These are phyloP conservation scores for Centella asiatica DNA, from an alignment of 129 eudicot genomes.

Conservation along the genomic window DNA sequence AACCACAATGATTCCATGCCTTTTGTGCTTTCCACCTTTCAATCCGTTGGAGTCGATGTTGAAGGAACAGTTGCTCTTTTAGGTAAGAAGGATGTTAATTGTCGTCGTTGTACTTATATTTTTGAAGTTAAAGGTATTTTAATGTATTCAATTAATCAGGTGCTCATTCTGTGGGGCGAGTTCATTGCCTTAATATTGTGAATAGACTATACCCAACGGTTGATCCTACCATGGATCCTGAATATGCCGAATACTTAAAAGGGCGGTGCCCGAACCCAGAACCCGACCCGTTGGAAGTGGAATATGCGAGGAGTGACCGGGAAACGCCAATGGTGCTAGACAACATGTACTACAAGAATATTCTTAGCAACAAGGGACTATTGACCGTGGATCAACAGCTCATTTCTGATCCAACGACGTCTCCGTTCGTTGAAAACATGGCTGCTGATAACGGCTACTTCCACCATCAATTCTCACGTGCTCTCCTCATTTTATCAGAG, in stretches of 20 bases:
- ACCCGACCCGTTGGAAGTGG: slow-evolving; percentile 62
- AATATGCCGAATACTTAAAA: slow-evolving; percentile 54
- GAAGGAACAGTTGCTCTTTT: slow-evolving; percentile 86
- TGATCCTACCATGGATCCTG: slow-evolving; percentile 65
- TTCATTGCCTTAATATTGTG: slow-evolving; percentile 66
- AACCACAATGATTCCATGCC: slow-evolving; percentile 58
- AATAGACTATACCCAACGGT: slow-evolving; percentile 66
- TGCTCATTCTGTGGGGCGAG: slow-evolving; percentile 89
- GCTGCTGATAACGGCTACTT: slow-evolving; percentile 63
- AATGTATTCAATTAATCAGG: slow-evolving; percentile 23
- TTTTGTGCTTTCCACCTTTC: slow-evolving; percentile 50
- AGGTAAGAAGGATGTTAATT: slow-evolving; percentile 19
- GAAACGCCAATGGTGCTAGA: slow-evolving; percentile 70
- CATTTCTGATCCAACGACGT: slow-evolving; percentile 46
- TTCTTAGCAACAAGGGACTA: slow-evolving; percentile 54
- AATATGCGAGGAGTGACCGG: slow-evolving; percentile 59
- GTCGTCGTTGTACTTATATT: no score
- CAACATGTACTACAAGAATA: slow-evolving; percentile 76
- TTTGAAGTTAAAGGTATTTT: no score
- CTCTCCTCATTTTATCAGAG: slow-evolving; percentile 59
- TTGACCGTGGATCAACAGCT: slow-evolving; percentile 55
- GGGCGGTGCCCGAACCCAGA: slow-evolving; percentile 60
- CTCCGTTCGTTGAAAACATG: slow-evolving; percentile 60
- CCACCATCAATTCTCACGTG: slow-evolving; percentile 52
- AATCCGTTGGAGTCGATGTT: slow-evolving; percentile 61